Evolutionary conservation across 169 alveolate genomes (phyloP).

Genomic region (Eimeria necatrix): DNA sequence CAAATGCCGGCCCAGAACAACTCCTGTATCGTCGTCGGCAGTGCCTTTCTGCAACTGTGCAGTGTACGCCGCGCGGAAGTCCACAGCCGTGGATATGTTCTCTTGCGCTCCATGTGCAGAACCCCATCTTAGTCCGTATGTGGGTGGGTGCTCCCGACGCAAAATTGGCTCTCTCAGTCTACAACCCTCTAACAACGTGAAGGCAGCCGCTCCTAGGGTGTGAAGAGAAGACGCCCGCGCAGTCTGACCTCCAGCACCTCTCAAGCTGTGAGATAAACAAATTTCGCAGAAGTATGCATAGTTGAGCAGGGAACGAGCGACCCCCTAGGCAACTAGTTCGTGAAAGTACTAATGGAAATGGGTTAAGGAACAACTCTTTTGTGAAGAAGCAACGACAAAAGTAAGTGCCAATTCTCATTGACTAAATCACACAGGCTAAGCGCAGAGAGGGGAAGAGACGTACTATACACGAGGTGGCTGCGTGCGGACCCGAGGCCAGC

Average conservation of each 20-base stretch:
- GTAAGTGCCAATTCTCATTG: too few species aligned
- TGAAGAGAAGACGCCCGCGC: conserved; percentile 41
- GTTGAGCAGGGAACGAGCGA: too few species aligned
- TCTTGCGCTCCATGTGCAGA: neutral
- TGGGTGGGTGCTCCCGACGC: conserved; percentile 25
- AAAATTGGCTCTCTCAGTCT: conserved; percentile 16
- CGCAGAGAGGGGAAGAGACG: neutral
- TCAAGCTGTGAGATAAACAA: conserved; percentile 21
- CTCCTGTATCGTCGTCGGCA: conserved; percentile 17
- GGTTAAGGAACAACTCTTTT: too few species aligned
- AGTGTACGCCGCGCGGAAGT: conserved; percentile 58
- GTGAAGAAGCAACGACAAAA: too few species aligned
- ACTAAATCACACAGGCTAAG: neutral
- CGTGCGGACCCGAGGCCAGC: conserved; percentile 65
- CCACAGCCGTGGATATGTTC: neutral
- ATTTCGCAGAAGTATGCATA: too few species aligned
- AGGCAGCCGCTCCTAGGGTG: conserved; percentile 35
- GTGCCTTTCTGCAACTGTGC: conserved; percentile 59
- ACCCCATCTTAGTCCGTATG: conserved; percentile 21
- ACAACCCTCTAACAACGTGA: conserved; percentile 7
- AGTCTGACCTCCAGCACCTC: conserved; percentile 62
- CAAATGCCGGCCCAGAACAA: neutral
- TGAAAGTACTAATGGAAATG: too few species aligned
- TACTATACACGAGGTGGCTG: conserved; percentile 70
- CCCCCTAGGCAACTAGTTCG: too few species aligned